Evolutionary conservation across 1,139 yeast genomes (phyloP), one percentile per base, ranked within the genome.

Genomic region (Candida buenavistaensis): DNA sequence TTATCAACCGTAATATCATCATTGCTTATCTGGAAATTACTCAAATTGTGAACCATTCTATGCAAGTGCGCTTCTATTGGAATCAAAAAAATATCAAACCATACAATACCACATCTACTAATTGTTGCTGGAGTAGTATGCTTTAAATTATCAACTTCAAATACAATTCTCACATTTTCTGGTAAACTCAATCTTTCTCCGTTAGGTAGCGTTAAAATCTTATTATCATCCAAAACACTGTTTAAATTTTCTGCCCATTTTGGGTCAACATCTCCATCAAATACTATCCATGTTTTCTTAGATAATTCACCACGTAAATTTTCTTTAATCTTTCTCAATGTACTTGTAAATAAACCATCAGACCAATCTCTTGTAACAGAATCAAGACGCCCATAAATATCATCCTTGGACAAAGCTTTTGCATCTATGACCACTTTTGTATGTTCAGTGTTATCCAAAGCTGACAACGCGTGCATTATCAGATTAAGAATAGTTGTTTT

Each of bases 251-350:
- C 98, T 1, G 89, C 89, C 95, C 97, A 92, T 35, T 78, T 80
- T 0, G 98, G 97, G 53, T 92, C 97, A 27, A 92, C 78, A 48
- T 88, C 97, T 29, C 97, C 95, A 59, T 90, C 97, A 54, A 92
- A 86, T 0, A 90, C 72, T 41, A 92, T 74, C 95, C 96, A 89
- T 13, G 80, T 72, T 2, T 72, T 60, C 40, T 75, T 79, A 3
- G 60, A 50, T 14, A 59, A 55, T 46, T 82, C 88, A 2, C 87
- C 88, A 28, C 84, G 62, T 8, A 75, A 50, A 45, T 81, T 82
- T 6, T 75, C 77, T 7, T 64, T 65, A 1, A 82, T 72, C 34
- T 65, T 72, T 46, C 98, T 66, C 29, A 92, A 52, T 5, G 84
- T 71, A 10, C 76, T 57, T 0, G 96, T 86, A 35, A 92, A 74